These are phyloP conservation scores for Candida tallmaniae DNA, from an alignment of 805 yeast species.

Conservation along the genomic window DNA sequence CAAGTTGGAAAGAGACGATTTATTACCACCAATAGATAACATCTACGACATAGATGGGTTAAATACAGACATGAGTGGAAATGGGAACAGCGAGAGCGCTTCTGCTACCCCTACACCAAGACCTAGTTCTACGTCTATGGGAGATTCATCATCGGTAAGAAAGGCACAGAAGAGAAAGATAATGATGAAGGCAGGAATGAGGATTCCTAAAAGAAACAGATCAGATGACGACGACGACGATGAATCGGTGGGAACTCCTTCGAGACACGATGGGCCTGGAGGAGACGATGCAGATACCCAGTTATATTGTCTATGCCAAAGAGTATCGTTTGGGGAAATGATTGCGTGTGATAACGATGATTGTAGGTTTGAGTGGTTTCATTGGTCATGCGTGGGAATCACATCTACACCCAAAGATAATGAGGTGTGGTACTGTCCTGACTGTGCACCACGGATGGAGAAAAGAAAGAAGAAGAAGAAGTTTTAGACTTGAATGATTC, in stretches of 20 bases:
- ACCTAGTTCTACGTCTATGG: constrained; percentile 13
- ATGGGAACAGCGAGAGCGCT: constrained; percentile 20
- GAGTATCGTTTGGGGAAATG: constrained; percentile 95
- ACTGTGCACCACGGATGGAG: constrained; percentile 55
- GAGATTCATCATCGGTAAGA: constrained; percentile 12
- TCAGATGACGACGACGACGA: constrained; percentile 18
- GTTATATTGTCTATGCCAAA: constrained; percentile 85
- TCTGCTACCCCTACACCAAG: constrained; percentile 31
- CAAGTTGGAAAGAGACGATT: constrained; percentile 75
- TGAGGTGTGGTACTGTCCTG: constrained; percentile 83
- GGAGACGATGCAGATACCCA: constrained; percentile 44
- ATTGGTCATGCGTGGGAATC: constrained; percentile 89
- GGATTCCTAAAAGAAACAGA: constrained; percentile 18
- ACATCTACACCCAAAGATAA: constrained; percentile 85
- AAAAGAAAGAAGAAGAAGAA: constrained; percentile 40
- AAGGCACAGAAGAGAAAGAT: constrained; percentile 25
- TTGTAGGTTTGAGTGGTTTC: constrained; percentile 94
- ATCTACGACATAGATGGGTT: constrained; percentile 18
- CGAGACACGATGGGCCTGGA: constrained; percentile 18
- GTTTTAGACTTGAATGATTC: too few relatives aligned
- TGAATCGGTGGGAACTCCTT: constrained; percentile 12
- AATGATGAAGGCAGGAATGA: constrained; percentile 13
- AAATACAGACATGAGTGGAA: constrained; percentile 8
- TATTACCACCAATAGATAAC: constrained; percentile 53
- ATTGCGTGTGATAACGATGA: constrained; percentile 92